Evolutionary conservation across 805 yeast species (phyloP), one percentile per base, ranked within the genome.

Genomic region (Metahyphopichia silvanorum): DNA sequence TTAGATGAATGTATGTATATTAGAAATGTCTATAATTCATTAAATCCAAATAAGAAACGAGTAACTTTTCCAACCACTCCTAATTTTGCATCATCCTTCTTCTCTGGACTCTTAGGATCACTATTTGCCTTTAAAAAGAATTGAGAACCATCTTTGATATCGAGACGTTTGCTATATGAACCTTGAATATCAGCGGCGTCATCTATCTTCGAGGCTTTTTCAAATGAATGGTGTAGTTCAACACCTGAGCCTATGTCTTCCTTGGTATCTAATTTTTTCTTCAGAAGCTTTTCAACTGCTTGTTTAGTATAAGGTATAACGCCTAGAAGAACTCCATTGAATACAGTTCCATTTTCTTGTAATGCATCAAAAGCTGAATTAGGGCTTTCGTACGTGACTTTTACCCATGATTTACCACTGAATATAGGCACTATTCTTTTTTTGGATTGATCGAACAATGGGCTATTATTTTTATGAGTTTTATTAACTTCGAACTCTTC

Each of bases 401-500:
- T 85, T n/a, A 89, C 79, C 98, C 98, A 91, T 24, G 86, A 79
- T 28, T 78, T 74, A 1, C 98, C 98, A 9, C 89, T 74, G 57
- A 77, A 84, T 6, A 91, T 81, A 3, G 96, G 94, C 36, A 49
- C 63, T 55, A 43, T 39, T 20, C 44, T 48, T n/a, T 40, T 43
- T 10, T 30, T 30, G 18, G 31, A 21, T 17, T 29, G 33, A 25
- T 27, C 29, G 36, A 29, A 14, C 35, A 37, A 10, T 27, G 27
- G n/a, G 35, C 33, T 4, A 35, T 34, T 22, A 22, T 37, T 14
- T 35, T 43, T 19, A 35, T 29, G 16, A 7, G 7, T 12, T 20
- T 40, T 46, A 6, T 42, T 53, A 9, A 46, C 51, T 43, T 79
- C 79, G 46, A 84, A 80, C 47, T 84, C 82, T 44, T 88, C 96